Evolutionary conservation across 2,329 filamentous ascomycete genomes (phyloP).

Genomic region (Phaeophleospora eucalypticola): DNA sequence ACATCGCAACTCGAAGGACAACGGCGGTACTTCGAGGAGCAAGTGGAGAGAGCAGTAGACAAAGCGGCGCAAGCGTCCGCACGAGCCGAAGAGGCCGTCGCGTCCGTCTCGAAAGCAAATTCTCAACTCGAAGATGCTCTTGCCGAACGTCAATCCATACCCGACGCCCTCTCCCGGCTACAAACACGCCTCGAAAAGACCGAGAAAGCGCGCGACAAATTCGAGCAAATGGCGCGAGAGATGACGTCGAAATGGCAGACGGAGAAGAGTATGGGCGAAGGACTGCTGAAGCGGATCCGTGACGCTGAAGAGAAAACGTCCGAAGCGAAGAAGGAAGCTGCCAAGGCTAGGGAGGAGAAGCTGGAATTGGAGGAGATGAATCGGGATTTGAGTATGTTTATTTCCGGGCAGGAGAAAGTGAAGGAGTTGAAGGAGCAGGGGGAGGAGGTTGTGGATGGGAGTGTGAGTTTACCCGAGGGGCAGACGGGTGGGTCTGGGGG

Average conservation of each 20-base stretch:
- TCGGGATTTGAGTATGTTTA: constrained; percentile 80
- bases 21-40: constrained; percentile 87
- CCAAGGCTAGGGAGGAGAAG: constrained; percentile 50
- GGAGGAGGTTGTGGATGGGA: constrained; percentile 67
- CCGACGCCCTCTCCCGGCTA: constrained; percentile 60
- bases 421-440: constrained; percentile 57
- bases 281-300: constrained; percentile 75
- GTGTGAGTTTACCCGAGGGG: constrained; percentile 53
- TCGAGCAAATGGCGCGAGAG: constrained; percentile 69
- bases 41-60: constrained; percentile 81
- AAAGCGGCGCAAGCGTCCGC: constrained; percentile 74
- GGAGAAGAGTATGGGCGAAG: constrained; percentile 79
- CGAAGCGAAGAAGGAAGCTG: constrained; percentile 48
- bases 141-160: constrained; percentile 47
- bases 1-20: constrained; percentile 92
- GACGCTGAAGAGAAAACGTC: constrained; percentile 59
- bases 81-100: constrained; percentile 59
- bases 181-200: constrained; percentile 71
- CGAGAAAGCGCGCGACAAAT: constrained; percentile 64
- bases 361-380: constrained; percentile 80
- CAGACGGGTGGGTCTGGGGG: too few species aligned
- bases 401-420: constrained; percentile 76
- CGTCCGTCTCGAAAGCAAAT: constrained; percentile 45
- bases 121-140: constrained; percentile 53
- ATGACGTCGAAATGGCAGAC: constrained; percentile 75